Evolutionary conservation across 768 basidiomycete species (phyloP).

Genomic region (Suillus ampliporus): DNA sequence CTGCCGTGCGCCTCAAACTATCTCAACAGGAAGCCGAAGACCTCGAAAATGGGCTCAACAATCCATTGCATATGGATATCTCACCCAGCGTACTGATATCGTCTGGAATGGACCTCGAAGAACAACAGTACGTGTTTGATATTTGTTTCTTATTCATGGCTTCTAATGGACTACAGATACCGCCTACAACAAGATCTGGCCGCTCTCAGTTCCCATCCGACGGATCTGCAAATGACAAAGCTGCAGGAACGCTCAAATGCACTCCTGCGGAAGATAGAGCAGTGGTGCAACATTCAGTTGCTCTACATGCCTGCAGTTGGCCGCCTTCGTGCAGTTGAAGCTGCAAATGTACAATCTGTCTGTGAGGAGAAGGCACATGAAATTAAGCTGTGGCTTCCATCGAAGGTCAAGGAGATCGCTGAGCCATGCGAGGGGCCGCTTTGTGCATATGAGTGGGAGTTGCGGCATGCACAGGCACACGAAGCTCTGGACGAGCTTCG

Average conservation of each 20-base stretch:
- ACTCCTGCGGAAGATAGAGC: constrained; percentile 31
- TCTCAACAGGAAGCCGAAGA: constrained; percentile 13
- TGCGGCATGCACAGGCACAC: constrained; percentile 37
- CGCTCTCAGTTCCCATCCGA: constrained; percentile 27
- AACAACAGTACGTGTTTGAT: constrained; percentile 17
- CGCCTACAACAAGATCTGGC: no score
- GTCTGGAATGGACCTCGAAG: constrained; percentile 23
- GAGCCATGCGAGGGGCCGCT: neutral
- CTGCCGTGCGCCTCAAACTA: constrained; percentile 12
- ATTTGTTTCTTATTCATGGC: no score
- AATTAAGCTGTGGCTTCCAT: no score
- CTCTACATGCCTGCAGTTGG: constrained; percentile 32
- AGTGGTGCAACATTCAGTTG: constrained; percentile 33
- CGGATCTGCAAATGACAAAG: constrained; percentile 34
- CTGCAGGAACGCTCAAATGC: constrained; percentile 29
- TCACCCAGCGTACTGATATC: constrained; percentile 12
- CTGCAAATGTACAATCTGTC: neutral
- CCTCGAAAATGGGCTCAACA: neutral
- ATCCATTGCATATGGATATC: constrained; percentile 15
- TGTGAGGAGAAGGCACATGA: neutral
- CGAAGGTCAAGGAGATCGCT: neutral
- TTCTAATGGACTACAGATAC: neutral
- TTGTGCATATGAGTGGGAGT: constrained; percentile 25
- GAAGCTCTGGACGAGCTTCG: constrained; percentile 36
- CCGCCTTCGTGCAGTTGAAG: neutral